Percentiles rank a stretch among this genome's conserved stretches.
Conservation (phyloP, 2,329 filamentous ascomycete species). For the Fusarium falciforme region DNA sequence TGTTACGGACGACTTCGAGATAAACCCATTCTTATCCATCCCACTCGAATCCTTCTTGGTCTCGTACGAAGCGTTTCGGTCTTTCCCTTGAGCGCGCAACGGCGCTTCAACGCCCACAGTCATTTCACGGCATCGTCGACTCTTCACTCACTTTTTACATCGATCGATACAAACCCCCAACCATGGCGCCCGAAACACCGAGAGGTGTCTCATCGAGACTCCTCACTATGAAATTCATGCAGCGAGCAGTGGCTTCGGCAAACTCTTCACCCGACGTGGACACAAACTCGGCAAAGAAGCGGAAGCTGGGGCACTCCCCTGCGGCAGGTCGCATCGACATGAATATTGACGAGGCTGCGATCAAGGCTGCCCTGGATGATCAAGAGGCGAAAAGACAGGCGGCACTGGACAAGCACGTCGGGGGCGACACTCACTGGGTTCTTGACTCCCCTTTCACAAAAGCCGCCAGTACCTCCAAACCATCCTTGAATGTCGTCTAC, state of each 20-base stretch:
- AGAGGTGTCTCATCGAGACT: slow-evolving; percentile 86
- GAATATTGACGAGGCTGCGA: slow-evolving; percentile 66
- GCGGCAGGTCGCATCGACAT: slow-evolving; percentile 52
- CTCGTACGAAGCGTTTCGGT: neutral
- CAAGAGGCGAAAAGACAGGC: slow-evolving; percentile 75
- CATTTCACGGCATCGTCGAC: neutral
- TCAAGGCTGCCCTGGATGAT: slow-evolving; percentile 72
- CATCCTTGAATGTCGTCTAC: slow-evolving; percentile 69
- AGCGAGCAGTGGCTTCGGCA: slow-evolving; percentile 78
- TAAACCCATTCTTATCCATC: neutral
- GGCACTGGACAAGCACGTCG: slow-evolving; percentile 70
- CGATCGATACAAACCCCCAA: slow-evolving; percentile 3
- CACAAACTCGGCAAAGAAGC: slow-evolving; percentile 70
- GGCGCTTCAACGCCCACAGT: neutral
- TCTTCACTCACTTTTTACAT: neutral
- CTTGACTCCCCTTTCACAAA: slow-evolving; percentile 61
- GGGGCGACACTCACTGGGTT: slow-evolving; percentile 81
- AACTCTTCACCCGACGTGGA: slow-evolving; percentile 60
- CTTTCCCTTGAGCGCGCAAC: neutral
- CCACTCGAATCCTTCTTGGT: neutral
- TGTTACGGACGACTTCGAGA: neutral
- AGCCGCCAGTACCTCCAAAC: slow-evolving; percentile 47
- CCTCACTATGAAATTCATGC: slow-evolving; percentile 98
- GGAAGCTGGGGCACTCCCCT: slow-evolving; percentile 59
- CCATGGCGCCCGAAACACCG: slow-evolving; percentile 64